Percentiles rank a stretch among this genome's conserved stretches.
Evolutionary conservation across 2,329 filamentous ascomycete species (phyloP).

Genomic region (Lasiodiplodia gonubiensis): DNA sequence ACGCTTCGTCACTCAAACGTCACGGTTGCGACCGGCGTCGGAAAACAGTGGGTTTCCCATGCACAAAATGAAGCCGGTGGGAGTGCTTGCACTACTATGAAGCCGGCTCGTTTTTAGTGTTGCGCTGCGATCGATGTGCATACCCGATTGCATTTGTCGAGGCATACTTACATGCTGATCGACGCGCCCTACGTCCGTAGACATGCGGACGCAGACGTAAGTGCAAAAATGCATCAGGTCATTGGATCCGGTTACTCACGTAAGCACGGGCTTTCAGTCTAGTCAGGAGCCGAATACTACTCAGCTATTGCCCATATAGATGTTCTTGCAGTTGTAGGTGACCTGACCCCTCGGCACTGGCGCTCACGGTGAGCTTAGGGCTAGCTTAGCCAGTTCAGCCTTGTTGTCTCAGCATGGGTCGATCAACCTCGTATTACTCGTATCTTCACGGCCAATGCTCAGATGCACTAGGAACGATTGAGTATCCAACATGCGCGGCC

Average conservation of each 20-base stretch:
- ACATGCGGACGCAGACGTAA: too few species aligned
- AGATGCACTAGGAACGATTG: too few species aligned
- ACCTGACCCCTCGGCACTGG: too few species aligned
- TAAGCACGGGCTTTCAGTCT: too few species aligned
- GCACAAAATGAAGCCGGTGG: background rate
- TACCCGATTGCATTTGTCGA: background rate
- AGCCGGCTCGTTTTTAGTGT: background rate
- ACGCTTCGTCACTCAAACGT: too few species aligned
- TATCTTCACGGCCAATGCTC: background rate
- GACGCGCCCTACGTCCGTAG: background rate
- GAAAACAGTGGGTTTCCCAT: background rate
- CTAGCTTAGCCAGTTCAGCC: background rate
- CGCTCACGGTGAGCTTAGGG: background rate
- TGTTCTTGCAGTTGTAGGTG: too few species aligned
- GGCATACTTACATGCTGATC: background rate
- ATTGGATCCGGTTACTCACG: too few species aligned
- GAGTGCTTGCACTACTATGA: background rate
- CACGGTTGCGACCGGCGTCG: background rate
- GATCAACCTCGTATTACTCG: conserved; percentile 5
- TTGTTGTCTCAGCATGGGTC: conserved; percentile 1
- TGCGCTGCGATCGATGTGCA: background rate
- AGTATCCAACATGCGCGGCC: too few species aligned
- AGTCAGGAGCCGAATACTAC: background rate
- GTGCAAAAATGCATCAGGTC: too few species aligned
- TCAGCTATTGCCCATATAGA: background rate